Conservation (phyloP, 192 early-diverging fungal species). For the Chytriomyces sp. region DNA sequence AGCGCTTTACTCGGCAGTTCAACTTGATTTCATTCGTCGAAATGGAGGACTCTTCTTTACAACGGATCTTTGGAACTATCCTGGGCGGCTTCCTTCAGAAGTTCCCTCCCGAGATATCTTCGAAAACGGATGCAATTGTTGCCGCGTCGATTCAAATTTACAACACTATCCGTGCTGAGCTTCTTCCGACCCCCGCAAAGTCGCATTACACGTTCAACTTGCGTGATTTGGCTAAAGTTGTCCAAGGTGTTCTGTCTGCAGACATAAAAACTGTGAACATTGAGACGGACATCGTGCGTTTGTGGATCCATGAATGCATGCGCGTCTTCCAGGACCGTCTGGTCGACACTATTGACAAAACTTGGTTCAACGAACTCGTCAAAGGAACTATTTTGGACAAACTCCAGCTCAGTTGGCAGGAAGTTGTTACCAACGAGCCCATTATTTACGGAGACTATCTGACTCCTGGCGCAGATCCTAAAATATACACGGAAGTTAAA, state of each 20-base stretch:
- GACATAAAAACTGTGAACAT: conserved; percentile 54
- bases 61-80: conserved; percentile 62
- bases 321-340: conserved; percentile 67
- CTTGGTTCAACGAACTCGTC: conserved; percentile 59
- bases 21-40: conserved; percentile 63
- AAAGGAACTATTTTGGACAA: conserved; percentile 51
- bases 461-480: conserved; percentile 61
- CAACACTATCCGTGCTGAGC: conserved; percentile 60
- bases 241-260: conserved; percentile 61
- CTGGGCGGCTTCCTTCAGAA: conserved; percentile 57
- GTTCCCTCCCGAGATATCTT: conserved; percentile 58
- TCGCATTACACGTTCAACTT: conserved; percentile 72
- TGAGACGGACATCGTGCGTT: conserved; percentile 59
- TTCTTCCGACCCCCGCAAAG: conserved; percentile 66
- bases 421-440: conserved; percentile 61
- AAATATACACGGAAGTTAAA: conserved; percentile 63
- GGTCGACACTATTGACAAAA: conserved; percentile 64
- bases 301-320: conserved; percentile 66
- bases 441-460: conserved; percentile 66
- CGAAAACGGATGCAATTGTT: conserved; percentile 53
- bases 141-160: conserved; percentile 61
- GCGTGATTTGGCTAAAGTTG: conserved; percentile 61
- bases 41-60: conserved; percentile 61
- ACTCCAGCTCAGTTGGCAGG: conserved; percentile 52
- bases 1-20: conserved; percentile 61